These are phyloP conservation scores for Diaporthe amygdali DNA, from an alignment of 2,329 filamentous ascomycete species.

Conservation along the genomic window DNA sequence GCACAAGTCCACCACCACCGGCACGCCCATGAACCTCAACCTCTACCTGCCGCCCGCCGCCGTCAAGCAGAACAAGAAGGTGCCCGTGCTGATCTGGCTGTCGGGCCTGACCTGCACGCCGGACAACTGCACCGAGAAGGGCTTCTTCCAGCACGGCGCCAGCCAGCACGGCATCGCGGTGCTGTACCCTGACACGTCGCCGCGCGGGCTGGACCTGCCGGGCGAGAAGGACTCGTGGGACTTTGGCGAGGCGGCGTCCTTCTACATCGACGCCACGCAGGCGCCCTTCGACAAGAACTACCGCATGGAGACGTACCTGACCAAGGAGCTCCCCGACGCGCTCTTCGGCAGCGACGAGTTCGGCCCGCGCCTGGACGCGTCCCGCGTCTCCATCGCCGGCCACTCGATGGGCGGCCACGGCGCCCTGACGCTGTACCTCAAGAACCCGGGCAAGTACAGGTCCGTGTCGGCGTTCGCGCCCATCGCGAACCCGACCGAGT, in stretches of 20 bases:
- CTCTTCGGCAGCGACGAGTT: slow-evolving; percentile 73
- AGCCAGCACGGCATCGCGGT: slow-evolving; percentile 85
- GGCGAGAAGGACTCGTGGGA: slow-evolving; percentile 91
- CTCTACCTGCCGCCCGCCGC: slow-evolving; percentile 85
- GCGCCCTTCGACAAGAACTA: slow-evolving; percentile 80
- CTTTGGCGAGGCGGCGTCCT: slow-evolving; percentile 90
- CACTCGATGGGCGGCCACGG: slow-evolving; percentile 99
- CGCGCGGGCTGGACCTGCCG: slow-evolving; percentile 78
- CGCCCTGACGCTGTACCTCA: slow-evolving; percentile 88
- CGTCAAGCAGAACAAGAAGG: slow-evolving; percentile 57
- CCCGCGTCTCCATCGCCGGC: slow-evolving; percentile 81
- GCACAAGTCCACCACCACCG: slow-evolving; percentile 79
- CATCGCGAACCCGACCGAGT: slow-evolving; percentile 83
- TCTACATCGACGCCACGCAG: slow-evolving; percentile 88
- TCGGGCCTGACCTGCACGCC: slow-evolving; percentile 94
- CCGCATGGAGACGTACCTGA: slow-evolving; percentile 94
- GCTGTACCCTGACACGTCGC: slow-evolving; percentile 93
- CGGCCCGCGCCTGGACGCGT: slow-evolving; percentile 68
- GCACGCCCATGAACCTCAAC: slow-evolving; percentile 91
- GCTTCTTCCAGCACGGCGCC: slow-evolving; percentile 89
- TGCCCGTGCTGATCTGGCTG: slow-evolving; percentile 90
- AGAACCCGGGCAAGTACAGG: slow-evolving; percentile 88
- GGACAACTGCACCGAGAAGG: slow-evolving; percentile 82
- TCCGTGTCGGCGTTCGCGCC: slow-evolving; percentile 90
- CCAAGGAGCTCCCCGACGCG: slow-evolving; percentile 80